Percentiles rank a stretch among this genome's conserved stretches.
Conservation (phyloP, 306 rosid species). For the Fragaria nilgerrensis region DNA sequence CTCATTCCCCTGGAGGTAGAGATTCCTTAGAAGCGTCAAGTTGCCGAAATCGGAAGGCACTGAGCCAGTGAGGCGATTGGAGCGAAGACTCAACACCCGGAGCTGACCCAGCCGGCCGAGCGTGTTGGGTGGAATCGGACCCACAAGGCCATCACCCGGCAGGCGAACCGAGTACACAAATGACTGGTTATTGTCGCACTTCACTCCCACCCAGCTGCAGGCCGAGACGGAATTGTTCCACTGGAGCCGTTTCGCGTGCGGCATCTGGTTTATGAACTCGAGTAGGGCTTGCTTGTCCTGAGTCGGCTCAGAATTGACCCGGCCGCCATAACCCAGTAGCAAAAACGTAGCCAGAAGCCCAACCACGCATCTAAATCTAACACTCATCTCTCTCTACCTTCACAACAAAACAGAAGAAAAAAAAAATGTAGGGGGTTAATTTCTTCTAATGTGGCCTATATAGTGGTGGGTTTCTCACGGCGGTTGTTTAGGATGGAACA, state of each 20-base stretch:
- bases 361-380: slow-evolving; percentile 8
- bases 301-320: slow-evolving; percentile 63
- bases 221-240: slow-evolving; percentile 80
- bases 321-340: slow-evolving; percentile 16
- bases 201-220: slow-evolving; percentile 83
- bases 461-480: slow-evolving; percentile 11
- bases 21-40: slow-evolving; percentile 52
- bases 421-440: neutral
- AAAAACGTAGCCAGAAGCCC: slow-evolving; percentile 23
- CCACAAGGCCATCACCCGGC: slow-evolving; percentile 83
- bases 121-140: slow-evolving; percentile 61
- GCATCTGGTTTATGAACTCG: slow-evolving; percentile 55
- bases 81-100: slow-evolving; percentile 81
- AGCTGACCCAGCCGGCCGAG: slow-evolving; percentile 58
- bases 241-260: slow-evolving; percentile 63
- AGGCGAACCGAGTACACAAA: slow-evolving; percentile 59
- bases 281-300: slow-evolving; percentile 89
- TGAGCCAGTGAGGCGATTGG: slow-evolving; percentile 62
- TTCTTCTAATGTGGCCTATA: neutral
- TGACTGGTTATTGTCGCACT: slow-evolving; percentile 47
- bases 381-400: slow-evolving; percentile 35
- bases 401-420: neutral
- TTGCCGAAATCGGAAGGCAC: slow-evolving; percentile 84
- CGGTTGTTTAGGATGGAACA: slow-evolving; percentile 16
- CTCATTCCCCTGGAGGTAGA: slow-evolving; percentile 62